Conservation (phyloP, 768 basidiomycete genomes). For the Crassisporium funariophilum region DNA sequence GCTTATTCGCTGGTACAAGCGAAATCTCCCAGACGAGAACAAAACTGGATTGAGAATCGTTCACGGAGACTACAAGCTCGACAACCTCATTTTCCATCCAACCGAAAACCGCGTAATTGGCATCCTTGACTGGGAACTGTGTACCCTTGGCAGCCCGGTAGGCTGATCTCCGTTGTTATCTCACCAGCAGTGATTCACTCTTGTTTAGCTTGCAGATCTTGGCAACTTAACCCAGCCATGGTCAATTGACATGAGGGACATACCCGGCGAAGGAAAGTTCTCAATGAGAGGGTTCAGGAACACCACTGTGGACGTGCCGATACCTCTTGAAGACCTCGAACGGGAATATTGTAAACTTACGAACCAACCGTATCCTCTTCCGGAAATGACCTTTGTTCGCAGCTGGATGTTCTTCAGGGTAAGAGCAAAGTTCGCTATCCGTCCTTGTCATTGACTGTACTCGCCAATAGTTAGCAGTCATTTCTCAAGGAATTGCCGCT, state of each 20-base stretch:
- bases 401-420: slow-evolving; percentile 89
- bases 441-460: too few species aligned
- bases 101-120: slow-evolving; percentile 92
- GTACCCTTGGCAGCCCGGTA: slow-evolving; percentile 91
- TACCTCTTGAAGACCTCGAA: slow-evolving; percentile 73
- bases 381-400: slow-evolving; percentile 75
- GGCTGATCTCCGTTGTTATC: slow-evolving; percentile 21
- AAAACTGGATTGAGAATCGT: slow-evolving; percentile 83
- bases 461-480: slow-evolving; percentile 69
- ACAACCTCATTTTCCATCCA: slow-evolving; percentile 94
- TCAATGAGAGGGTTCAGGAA: slow-evolving; percentile 67
- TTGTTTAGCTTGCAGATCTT: slow-evolving; percentile 75
- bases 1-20: slow-evolving; percentile 75
- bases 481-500: slow-evolving; percentile 89
- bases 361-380: slow-evolving; percentile 70
- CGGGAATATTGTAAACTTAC: slow-evolving; percentile 76
- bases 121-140: slow-evolving; percentile 97
- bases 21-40: slow-evolving; percentile 74
- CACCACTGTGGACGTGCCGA: slow-evolving; percentile 53
- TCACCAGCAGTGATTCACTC: slow-evolving; percentile 2
- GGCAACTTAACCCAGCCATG: slow-evolving; percentile 90
- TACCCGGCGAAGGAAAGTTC: slow-evolving; percentile 31
- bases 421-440: slow-evolving; percentile 23
- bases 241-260: slow-evolving; percentile 51
- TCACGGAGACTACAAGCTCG: slow-evolving; percentile 98